These are phyloP conservation scores for Aspergillus sp. DNA, from an alignment of 2,329 filamentous ascomycete genomes.

Conservation along the genomic window DNA sequence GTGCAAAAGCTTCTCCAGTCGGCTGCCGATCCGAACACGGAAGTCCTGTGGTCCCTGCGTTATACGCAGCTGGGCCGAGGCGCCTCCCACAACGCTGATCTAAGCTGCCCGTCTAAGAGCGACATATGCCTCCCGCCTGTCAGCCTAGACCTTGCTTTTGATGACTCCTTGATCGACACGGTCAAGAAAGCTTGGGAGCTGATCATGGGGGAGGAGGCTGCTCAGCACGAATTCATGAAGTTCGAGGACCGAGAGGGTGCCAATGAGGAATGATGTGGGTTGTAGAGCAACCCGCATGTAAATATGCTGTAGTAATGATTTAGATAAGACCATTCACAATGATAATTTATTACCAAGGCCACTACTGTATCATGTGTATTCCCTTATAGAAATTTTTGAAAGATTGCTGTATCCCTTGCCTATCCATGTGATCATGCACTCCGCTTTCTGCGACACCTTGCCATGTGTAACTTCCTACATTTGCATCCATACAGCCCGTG, in stretches of 20 bases:
- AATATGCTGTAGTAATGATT: not conserved
- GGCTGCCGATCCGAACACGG: conserved; percentile 31
- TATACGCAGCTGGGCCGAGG: conserved; percentile 51
- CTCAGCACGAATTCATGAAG: conserved; percentile 66
- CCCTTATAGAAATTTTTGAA: no score
- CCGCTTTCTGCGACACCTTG: not conserved
- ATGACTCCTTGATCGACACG: conserved; percentile 67
- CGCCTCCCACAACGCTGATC: conserved; percentile 14
- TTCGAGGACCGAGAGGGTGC: conserved; percentile 73
- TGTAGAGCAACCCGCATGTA: not conserved
- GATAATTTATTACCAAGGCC: not conserved
- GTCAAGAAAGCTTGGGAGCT: conserved; percentile 71
- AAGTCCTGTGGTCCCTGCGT: conserved; percentile 54
- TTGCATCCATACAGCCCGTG: not conserved
- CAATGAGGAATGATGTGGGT: conserved; percentile 45
- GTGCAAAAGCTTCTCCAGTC: conserved; percentile 46
- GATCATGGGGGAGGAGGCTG: conserved; percentile 56
- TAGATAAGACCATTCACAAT: not conserved
- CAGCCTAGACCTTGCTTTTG: conserved; percentile 69
- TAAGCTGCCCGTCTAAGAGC: conserved; percentile 37
- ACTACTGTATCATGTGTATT: not conserved
- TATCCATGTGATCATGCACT: not conserved
- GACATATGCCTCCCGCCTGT: conserved; percentile 61
- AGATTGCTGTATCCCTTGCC: no score
- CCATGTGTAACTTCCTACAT: not conserved